Percentiles rank a stretch among this genome's conserved stretches.
Conservation (phyloP, 192 early-diverging fungal genomes). For the Coemansia guatemalensis region DNA sequence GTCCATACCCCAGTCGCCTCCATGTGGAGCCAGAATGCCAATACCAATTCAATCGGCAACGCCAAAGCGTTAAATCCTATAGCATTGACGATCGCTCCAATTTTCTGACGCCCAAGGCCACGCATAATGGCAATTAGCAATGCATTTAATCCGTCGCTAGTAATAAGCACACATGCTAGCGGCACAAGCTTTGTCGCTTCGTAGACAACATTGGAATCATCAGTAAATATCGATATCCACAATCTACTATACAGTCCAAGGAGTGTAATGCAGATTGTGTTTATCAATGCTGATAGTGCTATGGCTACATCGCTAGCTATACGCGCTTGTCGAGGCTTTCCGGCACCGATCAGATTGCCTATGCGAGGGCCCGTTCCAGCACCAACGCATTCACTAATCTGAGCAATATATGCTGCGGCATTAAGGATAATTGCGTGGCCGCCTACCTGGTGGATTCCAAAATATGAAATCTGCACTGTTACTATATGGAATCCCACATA, state of each 20-base stretch:
- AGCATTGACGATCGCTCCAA: constrained; percentile 52
- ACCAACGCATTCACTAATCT: constrained; percentile 77
- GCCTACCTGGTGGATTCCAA: constrained; percentile 74
- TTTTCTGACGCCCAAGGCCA: constrained; percentile 55
- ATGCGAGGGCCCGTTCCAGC: constrained; percentile 78
- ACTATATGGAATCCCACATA: constrained; percentile 80
- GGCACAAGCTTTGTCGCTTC: constrained; percentile 31
- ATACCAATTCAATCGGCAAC: constrained; percentile 51
- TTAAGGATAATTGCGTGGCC: constrained; percentile 79
- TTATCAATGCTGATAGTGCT: constrained; percentile 55
- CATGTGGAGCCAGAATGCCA: constrained; percentile 51
- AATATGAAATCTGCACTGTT: constrained; percentile 67
- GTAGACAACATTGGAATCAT: constrained; percentile 22
- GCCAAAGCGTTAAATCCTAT: constrained; percentile 53
- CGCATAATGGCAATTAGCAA: constrained; percentile 58
- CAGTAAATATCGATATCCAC: constrained; percentile 63
- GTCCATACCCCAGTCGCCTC: constrained; percentile 67
- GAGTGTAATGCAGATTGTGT: constrained; percentile 54
- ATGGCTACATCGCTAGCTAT: constrained; percentile 56
- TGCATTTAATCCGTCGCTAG: constrained; percentile 56
- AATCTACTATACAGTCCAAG: constrained; percentile 56
- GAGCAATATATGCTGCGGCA: constrained; percentile 63
- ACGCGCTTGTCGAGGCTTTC: constrained; percentile 53
- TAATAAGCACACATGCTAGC: constrained; percentile 30
- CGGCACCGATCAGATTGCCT: constrained; percentile 68